Evolutionary conservation across 108 stramenopile species (phyloP).

Genomic region (Thalassiosira profunda): DNA sequence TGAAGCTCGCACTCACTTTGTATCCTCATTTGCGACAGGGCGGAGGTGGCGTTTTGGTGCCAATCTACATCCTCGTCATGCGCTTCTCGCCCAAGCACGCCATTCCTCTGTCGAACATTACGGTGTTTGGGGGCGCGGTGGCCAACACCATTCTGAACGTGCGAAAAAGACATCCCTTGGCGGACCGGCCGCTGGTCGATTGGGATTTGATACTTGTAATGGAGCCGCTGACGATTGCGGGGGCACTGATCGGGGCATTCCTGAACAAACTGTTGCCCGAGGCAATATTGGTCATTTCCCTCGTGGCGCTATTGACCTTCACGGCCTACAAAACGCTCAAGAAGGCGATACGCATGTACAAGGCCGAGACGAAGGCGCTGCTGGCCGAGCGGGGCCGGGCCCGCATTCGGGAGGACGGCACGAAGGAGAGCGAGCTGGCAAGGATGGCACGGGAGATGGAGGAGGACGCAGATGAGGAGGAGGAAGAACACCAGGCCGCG

Average conservation of each 20-base stretch:
- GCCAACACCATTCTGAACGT: slow-evolving; percentile 88
- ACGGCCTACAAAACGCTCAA: slow-evolving; percentile 85
- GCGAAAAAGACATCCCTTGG: slow-evolving; percentile 88
- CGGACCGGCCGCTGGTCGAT: slow-evolving; percentile 92
- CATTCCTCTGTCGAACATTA: slow-evolving; percentile 93
- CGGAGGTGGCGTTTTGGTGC: slow-evolving; percentile 93
- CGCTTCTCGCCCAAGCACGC: slow-evolving; percentile 88
- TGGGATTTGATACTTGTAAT: slow-evolving; percentile 98
- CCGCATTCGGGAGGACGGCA: slow-evolving; percentile 20
- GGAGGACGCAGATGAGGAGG: slow-evolving; percentile 40
- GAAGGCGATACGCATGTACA: slow-evolving; percentile 90
- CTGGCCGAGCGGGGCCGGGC: slow-evolving; percentile 12
- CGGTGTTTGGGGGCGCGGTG: slow-evolving; percentile 91
- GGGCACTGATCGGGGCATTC: slow-evolving; percentile 91
- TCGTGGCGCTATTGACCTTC: slow-evolving; percentile 81
- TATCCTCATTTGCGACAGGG: slow-evolving; percentile 83
- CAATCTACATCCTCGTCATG: slow-evolving; percentile 93
- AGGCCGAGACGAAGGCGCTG: slow-evolving; percentile 73
- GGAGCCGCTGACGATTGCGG: slow-evolving; percentile 95
- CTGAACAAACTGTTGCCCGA: slow-evolving; percentile 89
- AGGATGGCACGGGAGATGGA: slow-evolving; percentile 42
- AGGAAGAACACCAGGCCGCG: slow-evolving; percentile 18
- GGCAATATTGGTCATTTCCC: slow-evolving; percentile 76
- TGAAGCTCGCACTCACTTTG: slow-evolving; percentile 85
- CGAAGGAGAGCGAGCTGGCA: slow-evolving; percentile 47